A percentile compares a stretch with the other conserved stretches of the same genome.
phyloP scores from a whole-genome alignment of 306 rosid genomes.

The Cercis canadensis region DNA sequence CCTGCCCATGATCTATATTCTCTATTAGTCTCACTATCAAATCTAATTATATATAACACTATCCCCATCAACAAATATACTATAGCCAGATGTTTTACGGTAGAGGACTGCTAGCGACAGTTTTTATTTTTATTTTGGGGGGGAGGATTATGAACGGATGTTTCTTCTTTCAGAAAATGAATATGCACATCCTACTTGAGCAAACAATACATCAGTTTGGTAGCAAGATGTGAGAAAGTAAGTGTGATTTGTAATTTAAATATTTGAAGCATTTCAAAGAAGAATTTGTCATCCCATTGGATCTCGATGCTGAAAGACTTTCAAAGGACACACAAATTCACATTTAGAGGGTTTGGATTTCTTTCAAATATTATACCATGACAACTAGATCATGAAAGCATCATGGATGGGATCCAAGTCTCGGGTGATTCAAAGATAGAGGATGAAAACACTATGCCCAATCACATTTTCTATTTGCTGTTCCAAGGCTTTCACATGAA shows the following conservation, averaged over 20 bases:
- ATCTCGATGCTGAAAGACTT: background rate
- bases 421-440: background rate
- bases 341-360: background rate
- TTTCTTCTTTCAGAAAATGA: too few species aligned
- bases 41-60: too few species aligned
- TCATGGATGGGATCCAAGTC: background rate
- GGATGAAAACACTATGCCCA: background rate
- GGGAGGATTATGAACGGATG: too few species aligned
- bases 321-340: background rate
- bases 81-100: too few species aligned
- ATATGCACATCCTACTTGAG: too few species aligned
- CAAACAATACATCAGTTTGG: background rate
- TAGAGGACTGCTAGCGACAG: too few species aligned
- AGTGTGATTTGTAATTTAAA: background rate
- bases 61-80: too few species aligned
- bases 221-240: background rate
- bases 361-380: background rate
- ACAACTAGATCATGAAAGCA: background rate
- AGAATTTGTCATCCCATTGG: background rate
- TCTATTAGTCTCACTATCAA: too few species aligned
- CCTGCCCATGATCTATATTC: too few species aligned
- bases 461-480: background rate
- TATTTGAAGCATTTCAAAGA: conserved; percentile 12
- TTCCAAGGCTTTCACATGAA: conserved; percentile 4
- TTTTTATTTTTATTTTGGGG: too few species aligned